These are phyloP conservation scores for Pseudopyricularia cyperi DNA, from an alignment of 2,329 filamentous ascomycete genomes.

Conservation along the genomic window DNA sequence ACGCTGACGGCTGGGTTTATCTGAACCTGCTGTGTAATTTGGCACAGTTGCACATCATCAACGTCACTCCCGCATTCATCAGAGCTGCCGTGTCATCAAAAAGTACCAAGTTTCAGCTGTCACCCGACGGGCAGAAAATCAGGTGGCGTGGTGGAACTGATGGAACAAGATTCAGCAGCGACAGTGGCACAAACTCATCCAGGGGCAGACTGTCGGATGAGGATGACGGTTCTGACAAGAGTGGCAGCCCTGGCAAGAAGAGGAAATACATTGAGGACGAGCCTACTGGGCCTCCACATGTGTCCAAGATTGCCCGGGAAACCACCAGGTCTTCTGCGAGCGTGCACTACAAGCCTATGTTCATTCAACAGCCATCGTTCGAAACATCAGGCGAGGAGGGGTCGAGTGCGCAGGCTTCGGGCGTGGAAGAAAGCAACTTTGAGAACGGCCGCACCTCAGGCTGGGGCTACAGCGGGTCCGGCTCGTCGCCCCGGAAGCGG, in stretches of 20 bases:
- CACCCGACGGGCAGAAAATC: constrained; percentile 63
- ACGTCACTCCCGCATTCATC: constrained; percentile 68
- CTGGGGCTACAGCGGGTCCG: constrained; percentile 34
- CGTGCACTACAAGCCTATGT: constrained; percentile 54
- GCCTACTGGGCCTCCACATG: not conserved
- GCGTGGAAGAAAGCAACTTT: constrained; percentile 32
- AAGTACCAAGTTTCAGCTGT: constrained; percentile 66
- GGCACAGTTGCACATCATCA: constrained; percentile 75
- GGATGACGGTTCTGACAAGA: constrained; percentile 25
- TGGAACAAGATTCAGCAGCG: constrained; percentile 52
- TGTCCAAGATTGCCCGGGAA: constrained; percentile 25
- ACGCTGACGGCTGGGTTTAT: constrained; percentile 68
- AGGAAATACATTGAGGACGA: constrained; percentile 27
- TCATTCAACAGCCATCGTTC: constrained; percentile 35
- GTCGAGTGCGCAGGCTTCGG: constrained; percentile 23
- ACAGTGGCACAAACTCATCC: constrained; percentile 38
- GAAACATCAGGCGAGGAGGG: constrained; percentile 32
- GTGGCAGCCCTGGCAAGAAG: constrained; percentile 26
- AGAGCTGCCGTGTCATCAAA: constrained; percentile 56
- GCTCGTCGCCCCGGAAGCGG: constrained; percentile 32
- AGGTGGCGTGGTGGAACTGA: constrained; percentile 62
- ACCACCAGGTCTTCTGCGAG: constrained; percentile 26
- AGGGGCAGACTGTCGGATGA: constrained; percentile 37
- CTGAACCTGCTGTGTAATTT: constrained; percentile 69
- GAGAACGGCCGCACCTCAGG: constrained; percentile 24